Percentiles rank a stretch among this genome's conserved stretches.
These are phyloP conservation scores for Ambrosia artemisiifolia DNA, from an alignment of 129 eudicot genomes.

Conservation along the genomic window DNA sequence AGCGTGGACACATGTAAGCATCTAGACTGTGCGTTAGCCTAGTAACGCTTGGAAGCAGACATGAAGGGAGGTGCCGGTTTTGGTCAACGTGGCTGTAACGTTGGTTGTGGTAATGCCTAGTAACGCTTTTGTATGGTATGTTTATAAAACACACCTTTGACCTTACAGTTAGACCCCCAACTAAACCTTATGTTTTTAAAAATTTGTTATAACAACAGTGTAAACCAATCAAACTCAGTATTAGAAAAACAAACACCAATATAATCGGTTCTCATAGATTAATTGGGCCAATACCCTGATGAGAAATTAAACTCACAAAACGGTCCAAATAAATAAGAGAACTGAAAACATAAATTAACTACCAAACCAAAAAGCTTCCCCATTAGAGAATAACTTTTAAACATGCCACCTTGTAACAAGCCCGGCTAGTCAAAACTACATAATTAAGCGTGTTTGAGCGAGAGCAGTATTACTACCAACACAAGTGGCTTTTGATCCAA, in stretches of 20 bases:
- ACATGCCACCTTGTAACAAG: background rate
- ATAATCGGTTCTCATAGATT: background rate
- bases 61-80: too few species aligned
- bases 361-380: slow-evolving; percentile 6
- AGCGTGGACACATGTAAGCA: too few species aligned
- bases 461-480: background rate
- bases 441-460: background rate
- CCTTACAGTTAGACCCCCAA: too few species aligned
- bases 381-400: background rate
- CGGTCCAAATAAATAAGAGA: slow-evolving; percentile 1
- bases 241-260: background rate
- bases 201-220: too few species aligned
- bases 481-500: slow-evolving; percentile 9
- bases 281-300: background rate
- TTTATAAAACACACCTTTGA: too few species aligned
- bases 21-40: too few species aligned
- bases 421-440: background rate
- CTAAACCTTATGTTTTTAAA: too few species aligned
- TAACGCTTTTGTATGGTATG: too few species aligned
- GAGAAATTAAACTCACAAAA: background rate
- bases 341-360: slow-evolving; percentile 8
- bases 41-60: too few species aligned
- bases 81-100: too few species aligned
- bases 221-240: background rate
- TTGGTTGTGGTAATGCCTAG: too few species aligned